Conservation (phyloP, 2,329 filamentous ascomycete genomes). For the Gaeumannomyces tritici region DNA sequence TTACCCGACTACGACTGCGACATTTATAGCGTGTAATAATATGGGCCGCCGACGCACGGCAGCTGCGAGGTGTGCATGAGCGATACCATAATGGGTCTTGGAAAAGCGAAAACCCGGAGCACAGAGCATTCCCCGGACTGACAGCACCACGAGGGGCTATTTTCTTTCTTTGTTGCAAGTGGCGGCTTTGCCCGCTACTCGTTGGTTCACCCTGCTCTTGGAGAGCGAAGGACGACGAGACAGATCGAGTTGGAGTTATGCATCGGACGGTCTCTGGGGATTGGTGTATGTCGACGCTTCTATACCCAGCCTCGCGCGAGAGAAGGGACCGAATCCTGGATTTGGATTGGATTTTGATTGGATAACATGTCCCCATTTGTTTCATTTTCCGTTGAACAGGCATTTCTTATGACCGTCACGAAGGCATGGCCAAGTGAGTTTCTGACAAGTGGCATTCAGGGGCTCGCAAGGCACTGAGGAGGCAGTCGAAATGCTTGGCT, state of each 20-base stretch:
- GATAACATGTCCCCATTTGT: no score
- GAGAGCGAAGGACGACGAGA: neutral
- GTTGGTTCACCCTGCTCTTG: neutral
- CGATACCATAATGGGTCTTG: neutral
- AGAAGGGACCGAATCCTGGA: neutral
- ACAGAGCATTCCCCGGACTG: neutral
- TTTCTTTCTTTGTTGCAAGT: neutral
- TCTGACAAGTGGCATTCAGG: no score
- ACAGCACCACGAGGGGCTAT: neutral
- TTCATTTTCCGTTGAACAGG: no score
- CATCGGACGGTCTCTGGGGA: neutral
- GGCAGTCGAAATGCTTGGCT: neutral
- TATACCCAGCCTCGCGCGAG: neutral
- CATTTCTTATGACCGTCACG: neutral
- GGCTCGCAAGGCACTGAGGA: no score
- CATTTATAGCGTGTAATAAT: neutral
- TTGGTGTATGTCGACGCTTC: no score
- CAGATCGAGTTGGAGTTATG: neutral
- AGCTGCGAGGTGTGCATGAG: neutral
- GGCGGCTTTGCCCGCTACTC: neutral
- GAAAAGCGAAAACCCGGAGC: neutral
- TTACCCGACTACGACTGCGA: conserved; percentile 4
- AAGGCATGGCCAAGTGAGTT: no score
- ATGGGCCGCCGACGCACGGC: neutral
- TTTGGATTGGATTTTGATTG: neutral